Conservation (phyloP, 495 filamentous ascomycete genomes). For the Xylaria castorea region DNA sequence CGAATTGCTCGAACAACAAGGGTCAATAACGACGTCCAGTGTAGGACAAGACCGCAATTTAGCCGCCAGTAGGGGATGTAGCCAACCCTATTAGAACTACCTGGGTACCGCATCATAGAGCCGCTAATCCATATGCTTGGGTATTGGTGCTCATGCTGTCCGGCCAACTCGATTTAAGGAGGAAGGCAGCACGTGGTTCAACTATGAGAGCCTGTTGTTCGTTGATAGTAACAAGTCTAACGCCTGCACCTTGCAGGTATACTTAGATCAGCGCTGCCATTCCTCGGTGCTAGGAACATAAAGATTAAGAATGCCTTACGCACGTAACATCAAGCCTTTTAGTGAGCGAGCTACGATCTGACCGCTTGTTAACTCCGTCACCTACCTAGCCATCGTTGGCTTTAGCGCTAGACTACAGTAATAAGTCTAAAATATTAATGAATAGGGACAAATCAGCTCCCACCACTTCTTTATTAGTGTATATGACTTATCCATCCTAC, state of each 20-base stretch:
- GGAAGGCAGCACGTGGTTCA: not conserved
- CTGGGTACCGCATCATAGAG: not conserved
- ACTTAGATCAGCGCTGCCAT: too few species aligned
- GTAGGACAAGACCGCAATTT: constrained; percentile 9
- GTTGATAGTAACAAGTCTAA: not conserved
- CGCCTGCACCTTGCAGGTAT: not conserved
- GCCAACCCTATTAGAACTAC: constrained; percentile 10
- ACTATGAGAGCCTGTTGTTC: not conserved
- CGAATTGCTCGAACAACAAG: not conserved
- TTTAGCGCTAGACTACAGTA: not conserved
- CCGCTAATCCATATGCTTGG: not conserved
- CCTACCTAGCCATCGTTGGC: not conserved
- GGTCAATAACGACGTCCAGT: not conserved
- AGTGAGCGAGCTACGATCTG: not conserved
- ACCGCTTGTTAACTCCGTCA: not conserved
- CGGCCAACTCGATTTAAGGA: not conserved
- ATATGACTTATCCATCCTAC: not conserved
- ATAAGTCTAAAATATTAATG: not conserved
- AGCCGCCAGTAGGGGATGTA: not conserved
- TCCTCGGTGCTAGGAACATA: too few species aligned
- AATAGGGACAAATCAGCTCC: not conserved
- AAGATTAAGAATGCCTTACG: not conserved
- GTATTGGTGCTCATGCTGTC: not conserved
- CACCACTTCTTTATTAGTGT: not conserved
- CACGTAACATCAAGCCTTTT: not conserved